These are phyloP conservation scores for Bombardia bombarda DNA, from an alignment of 495 filamentous ascomycete species.

Conservation along the genomic window DNA sequence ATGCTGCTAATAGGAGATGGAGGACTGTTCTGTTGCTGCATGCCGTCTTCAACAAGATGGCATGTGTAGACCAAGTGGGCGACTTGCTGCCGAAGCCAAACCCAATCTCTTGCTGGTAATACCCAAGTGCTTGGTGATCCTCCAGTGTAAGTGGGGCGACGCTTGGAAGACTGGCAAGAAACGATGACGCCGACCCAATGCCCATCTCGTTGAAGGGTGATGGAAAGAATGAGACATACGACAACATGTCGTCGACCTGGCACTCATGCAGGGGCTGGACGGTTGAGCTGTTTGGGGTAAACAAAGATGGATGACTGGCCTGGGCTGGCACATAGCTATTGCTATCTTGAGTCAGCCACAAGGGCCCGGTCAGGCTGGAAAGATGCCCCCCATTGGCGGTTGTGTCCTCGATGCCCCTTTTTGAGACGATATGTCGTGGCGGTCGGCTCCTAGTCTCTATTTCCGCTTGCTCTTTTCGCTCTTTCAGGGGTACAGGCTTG, in stretches of 20 bases:
- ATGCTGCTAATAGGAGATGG: conserved; percentile 14
- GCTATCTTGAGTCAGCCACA: not conserved
- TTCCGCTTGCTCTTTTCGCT: not conserved
- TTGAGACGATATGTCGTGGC: not conserved
- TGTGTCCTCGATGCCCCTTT: not conserved
- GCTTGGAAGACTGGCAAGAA: conserved; percentile 7
- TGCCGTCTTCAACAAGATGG: conserved; percentile 7
- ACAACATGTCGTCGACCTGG: not conserved
- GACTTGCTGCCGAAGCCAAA: conserved; percentile 18
- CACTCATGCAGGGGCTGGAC: not conserved
- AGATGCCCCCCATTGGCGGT: too few species aligned
- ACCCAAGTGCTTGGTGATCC: conserved; percentile 9
- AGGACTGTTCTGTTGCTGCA: conserved; percentile 2
- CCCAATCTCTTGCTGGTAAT: conserved; percentile 3
- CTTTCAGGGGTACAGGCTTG: conserved; percentile 1
- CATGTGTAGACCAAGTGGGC: conserved; percentile 15
- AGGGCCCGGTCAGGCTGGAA: not conserved
- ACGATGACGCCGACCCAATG: not conserved
- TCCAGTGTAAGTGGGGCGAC: not conserved
- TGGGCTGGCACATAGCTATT: not conserved
- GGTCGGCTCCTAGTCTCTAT: conserved; percentile 1
- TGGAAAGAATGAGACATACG: not conserved
- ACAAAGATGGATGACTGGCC: not conserved
- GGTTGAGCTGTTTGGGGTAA: not conserved
- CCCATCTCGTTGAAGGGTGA: conserved; percentile 6